Base-by-base conservation (phyloP, 768 basidiomycete species). In the Podaxis mareebaensis region DNA sequence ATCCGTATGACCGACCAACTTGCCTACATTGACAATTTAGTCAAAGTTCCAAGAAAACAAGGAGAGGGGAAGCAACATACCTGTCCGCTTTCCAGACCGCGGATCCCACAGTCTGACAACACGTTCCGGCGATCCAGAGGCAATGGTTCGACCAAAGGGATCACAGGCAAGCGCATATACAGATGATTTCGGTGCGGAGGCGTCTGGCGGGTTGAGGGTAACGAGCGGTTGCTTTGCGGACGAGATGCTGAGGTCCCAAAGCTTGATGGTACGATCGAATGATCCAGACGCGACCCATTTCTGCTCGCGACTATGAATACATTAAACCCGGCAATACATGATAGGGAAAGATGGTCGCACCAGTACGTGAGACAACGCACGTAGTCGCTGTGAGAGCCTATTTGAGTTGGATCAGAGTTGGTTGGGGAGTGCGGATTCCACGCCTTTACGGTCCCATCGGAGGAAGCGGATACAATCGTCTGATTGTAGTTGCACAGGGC, bases 1-100 rank as follows among this genome's bases (percentile, higher is more conserved):
- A 74, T 99, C 97, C 0, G 96, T 96, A 73, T 99, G 96, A 0
- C 96, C 96, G 6, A 98, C 93, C 0, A 99, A 83, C 70, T 97
- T 94, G 11, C 89, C 87, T 72, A 77, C 2, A 58, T 54, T 39
- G 15, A 13, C 57, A 24, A 3, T 42, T 66, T 17, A 67, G 28
- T n/a, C 38, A 52, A 36, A 38, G 40, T 3, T 51, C 24, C 7
- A 24, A 3, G 4, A n/a, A 53, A 28, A 10, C 22, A 28, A 48
- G n/a, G 61, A 38, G 12, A 42, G 26, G 49, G 66, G 15, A n/a
- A 46, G 20, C 7, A 46, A 46, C 15, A 46, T 65, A 74, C 80
- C 85, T 2, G 83, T 88, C 49, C 91, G 81, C 70, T 89, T 92
- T 8, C 92, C 92, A 0, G 87, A 83, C 15, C 97, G 83, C 3